Evolutionary conservation across 225 moss, liverwort and hornwort species (phyloP).

Genomic region (Physcomitrellopsis africana): DNA sequence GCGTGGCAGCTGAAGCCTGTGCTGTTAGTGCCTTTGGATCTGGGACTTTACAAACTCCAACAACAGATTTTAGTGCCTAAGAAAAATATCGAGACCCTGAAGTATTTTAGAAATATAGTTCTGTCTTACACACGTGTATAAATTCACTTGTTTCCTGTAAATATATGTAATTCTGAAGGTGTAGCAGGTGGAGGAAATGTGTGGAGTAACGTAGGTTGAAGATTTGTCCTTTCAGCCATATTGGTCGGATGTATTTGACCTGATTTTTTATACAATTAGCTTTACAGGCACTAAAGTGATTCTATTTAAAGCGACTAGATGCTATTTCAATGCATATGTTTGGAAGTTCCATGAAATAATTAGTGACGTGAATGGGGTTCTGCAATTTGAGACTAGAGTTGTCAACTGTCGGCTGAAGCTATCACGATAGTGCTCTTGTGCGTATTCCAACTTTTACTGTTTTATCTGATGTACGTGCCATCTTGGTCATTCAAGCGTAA

Average conservation of each 20-base stretch:
- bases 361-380: not conserved
- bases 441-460: not conserved
- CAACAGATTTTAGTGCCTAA: conserved; percentile 72
- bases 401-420: no score
- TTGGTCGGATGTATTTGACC: not conserved
- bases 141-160: not conserved
- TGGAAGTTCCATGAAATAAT: not conserved
- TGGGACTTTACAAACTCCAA: conserved; percentile 54
- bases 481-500: not conserved
- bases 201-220: no score
- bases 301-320: not conserved
- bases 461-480: not conserved
- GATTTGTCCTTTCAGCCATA: no score
- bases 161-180: not conserved
- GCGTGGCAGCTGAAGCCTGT: conserved; percentile 58
- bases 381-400: no score
- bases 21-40: conserved; percentile 41
- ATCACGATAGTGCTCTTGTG: not conserved
- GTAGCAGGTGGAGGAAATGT: not conserved
- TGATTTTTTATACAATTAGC: not conserved
- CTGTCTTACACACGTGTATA: conserved; percentile 9
- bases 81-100: not conserved
- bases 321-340: no score
- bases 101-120: not conserved
- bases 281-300: conserved; percentile 9